Base-by-base conservation (phyloP, 345 rosid genomes). In the Ricinus communis region DNA sequence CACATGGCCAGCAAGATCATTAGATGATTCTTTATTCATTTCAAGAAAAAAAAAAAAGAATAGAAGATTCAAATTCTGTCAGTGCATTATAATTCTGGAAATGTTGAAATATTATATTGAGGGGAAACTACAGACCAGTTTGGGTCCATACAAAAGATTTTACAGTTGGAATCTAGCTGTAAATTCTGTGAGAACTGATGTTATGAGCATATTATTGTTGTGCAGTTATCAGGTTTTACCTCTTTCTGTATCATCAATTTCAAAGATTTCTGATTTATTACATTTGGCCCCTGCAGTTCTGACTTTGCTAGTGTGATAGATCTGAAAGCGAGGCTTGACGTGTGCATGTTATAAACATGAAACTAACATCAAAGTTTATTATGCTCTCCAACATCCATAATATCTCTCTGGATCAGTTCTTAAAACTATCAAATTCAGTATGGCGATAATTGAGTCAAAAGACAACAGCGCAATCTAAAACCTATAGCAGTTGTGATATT, bases 21-120 rank as follows among this genome's bases (percentile, higher is more conserved):
- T 74, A 71, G 84, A 43, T 14, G 27, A 84, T 84, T 86, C 87
- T 86, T 86, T 86, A 78, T 82, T 84, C 86, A 69, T 84, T 85
- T 56, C 36, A 2, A 27, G 6, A 30, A 14, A 2, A 7, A 27
- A 25, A 22, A 25, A 60, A 38, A 36, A 43, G 15, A 13, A 16
- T 22, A 67, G 36, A 65, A 18, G 45, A 46, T 77, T 61, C 58
- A 50, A 30, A 18, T 41, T 54, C 45, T 43, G 41, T 21, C 62
- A 19, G 31, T 1, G 63, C 19, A 61, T 33, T 27, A 14, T 24
- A 28, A 43, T n/a, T n/a, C n/a, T n/a, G n/a, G n/a, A n/a, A 27
- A 8, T 38, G 43, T 38, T 21, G 58, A 38, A 67, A 50, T 50
- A 19, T 14, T 38, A 19, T 68, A 19, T 22, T 72, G 49, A 68